These are phyloP conservation scores for Pythium guiyangense DNA, from an alignment of 352 stramenopile genomes.

Conservation along the genomic window DNA sequence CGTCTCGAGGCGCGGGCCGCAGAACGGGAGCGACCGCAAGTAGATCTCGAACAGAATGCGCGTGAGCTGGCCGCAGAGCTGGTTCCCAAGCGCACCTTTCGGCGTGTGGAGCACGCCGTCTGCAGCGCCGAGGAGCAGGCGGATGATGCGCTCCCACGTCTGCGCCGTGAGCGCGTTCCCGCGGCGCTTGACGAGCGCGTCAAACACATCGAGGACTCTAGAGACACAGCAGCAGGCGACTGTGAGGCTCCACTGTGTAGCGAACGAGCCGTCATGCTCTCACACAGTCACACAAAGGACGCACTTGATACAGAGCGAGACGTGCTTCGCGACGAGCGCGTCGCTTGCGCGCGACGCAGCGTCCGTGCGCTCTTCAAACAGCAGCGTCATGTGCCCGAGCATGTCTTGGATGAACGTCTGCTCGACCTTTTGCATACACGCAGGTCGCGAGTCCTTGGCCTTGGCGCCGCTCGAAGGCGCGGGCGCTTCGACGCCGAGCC, in stretches of 20 bases:
- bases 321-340: conserved; percentile 56
- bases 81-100: conserved; percentile 65
- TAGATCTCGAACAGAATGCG: conserved; percentile 79
- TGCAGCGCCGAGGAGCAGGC: conserved; percentile 64
- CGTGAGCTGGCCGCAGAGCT: conserved; percentile 71
- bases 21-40: conserved; percentile 62
- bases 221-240: too few species aligned
- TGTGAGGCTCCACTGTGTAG: too few species aligned
- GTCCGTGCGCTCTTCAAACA: conserved; percentile 75
- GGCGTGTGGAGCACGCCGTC: conserved; percentile 76
- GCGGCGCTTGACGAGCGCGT: conserved; percentile 64
- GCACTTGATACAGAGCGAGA: conserved; percentile 67
- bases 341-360: conserved; percentile 22
- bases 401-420: conserved; percentile 86
- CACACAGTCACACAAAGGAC: conserved; percentile 5
- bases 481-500: conserved; percentile 58
- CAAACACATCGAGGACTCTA: conserved; percentile 79
- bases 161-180: conserved; percentile 51
- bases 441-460: conserved; percentile 46
- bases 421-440: conserved; percentile 80
- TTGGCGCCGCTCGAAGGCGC: conserved; percentile 20
- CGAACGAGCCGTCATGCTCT: too few species aligned
- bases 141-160: conserved; percentile 84
- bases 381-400: conserved; percentile 82
- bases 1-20: conserved; percentile 62